Evolutionary conservation across 768 basidiomycete genomes (phyloP).

Genomic region (Suillus weaverae): DNA sequence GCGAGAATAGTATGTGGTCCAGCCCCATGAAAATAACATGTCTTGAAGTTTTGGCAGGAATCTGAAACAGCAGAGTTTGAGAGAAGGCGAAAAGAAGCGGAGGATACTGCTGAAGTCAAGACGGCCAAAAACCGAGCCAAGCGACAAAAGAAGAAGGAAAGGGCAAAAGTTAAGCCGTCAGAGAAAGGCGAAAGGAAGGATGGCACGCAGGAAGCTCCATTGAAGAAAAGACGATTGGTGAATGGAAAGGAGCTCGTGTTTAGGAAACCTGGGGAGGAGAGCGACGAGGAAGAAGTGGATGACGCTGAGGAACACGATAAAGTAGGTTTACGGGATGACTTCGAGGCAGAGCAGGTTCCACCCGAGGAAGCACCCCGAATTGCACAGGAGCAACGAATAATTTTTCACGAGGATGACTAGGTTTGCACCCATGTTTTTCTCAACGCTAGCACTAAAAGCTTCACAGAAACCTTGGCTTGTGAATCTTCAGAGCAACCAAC

Average conservation of each 20-base stretch:
- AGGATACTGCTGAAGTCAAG: conserved; percentile 76
- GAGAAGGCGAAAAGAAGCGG: conserved; percentile 65
- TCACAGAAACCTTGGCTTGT: not conserved
- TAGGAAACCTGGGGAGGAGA: conserved; percentile 51
- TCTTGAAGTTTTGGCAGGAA: conserved; percentile 50
- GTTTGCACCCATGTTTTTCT: not conserved
- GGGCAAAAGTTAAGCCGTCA: conserved; percentile 48
- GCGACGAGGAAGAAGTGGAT: conserved; percentile 35
- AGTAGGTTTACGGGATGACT: not conserved
- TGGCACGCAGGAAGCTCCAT: conserved; percentile 39
- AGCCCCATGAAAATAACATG: not conserved
- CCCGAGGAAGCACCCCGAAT: conserved; percentile 21
- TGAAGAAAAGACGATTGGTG: conserved; percentile 82
- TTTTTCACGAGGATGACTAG: conserved; percentile 54
- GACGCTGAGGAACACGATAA: conserved; percentile 7
- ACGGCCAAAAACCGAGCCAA: conserved; percentile 95
- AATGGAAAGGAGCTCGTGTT: conserved; percentile 73
- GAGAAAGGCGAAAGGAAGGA: conserved; percentile 26
- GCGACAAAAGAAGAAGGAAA: conserved; percentile 88
- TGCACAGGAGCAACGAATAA: conserved; percentile 40
- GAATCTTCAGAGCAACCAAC: not conserved
- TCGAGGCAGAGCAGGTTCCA: not conserved
- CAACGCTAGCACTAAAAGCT: not conserved
- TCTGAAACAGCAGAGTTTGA: conserved; percentile 71
- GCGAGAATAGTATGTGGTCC: conserved; percentile 60